Evolutionary conservation across 768 basidiomycete species (phyloP), one percentile per base, ranked within the genome.

Genomic region (Kwoniella mangroviensis): DNA sequence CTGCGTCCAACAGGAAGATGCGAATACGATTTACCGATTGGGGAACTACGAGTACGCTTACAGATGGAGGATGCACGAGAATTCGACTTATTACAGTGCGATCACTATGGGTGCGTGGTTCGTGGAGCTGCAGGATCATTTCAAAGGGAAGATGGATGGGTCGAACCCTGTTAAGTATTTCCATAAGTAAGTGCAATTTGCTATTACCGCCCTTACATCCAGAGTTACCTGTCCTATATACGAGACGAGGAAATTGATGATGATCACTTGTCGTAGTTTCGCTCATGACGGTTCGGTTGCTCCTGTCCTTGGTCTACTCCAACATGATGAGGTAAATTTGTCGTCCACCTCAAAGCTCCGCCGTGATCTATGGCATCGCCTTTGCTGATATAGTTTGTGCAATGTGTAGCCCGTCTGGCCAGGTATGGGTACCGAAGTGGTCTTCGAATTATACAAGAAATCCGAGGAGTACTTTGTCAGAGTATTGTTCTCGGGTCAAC

Each of bases 201-300:
- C 53, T 10, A 21, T 34, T 34, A 34, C 34, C 34, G 6, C 34
- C 6, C 34, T 34, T 7, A 34, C 34, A 5, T 34, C 1, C 9
- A 34, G 34, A 34, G 34, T 7, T 34, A 34, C 34, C 34, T 34
- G 34, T 34, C 34, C 6, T 34, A 34, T 34, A 34, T 7, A 28
- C 28, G 28, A 28, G 28, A 28, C 2, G 59, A 41, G n/a, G 59
- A 41, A 40, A n/a, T 3, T 63, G 26, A 60, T 42, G 53, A 11
- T 40, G 15, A 7, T 13, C 0, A 4, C n/a, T 12, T 58, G 19
- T 21, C 10, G 4, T 64, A 78, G 74, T 61, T 73, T 76, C 45
- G 78, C 75, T 7, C 78, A 79, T 59, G 78, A 79, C 43, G 78
- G 75, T 11, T 73, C 74, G 4, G 53, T 79, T n/a, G 66, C 75